These are phyloP conservation scores for Neostapfia colusana DNA, from an alignment of 176 grass and related monocot genomes.

Conservation along the genomic window DNA sequence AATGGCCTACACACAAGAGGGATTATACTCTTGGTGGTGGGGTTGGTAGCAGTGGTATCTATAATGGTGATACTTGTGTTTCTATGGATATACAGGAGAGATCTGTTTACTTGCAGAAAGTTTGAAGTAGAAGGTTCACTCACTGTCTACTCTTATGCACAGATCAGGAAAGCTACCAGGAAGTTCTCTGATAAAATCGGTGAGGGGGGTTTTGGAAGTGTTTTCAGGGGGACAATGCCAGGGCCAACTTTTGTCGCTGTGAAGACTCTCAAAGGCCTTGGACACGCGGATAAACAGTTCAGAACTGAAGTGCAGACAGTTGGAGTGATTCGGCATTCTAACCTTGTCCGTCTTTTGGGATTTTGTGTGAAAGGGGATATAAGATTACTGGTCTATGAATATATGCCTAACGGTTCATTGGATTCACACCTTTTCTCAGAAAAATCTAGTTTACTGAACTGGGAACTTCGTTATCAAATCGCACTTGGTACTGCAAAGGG, in stretches of 20 bases:
- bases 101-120: not conserved
- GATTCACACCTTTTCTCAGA: constrained; percentile 13
- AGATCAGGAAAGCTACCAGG: constrained; percentile 20
- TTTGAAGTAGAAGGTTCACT: constrained; percentile 30
- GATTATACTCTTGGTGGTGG: not conserved
- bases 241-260: not conserved
- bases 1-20: not conserved
- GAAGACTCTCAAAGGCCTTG: constrained; percentile 5
- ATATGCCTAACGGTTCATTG: constrained; percentile 30
- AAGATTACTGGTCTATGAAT: constrained; percentile 27
- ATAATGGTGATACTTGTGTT: not conserved
- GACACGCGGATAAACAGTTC: constrained; percentile 17
- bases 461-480: constrained; percentile 6
- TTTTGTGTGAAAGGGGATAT: constrained; percentile 18
- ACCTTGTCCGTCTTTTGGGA: constrained; percentile 28
- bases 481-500: constrained; percentile 31
- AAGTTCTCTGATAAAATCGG: constrained; percentile 33
- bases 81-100: constrained; percentile 14
- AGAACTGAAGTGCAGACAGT: constrained; percentile 30
- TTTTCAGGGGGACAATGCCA: constrained; percentile 33
- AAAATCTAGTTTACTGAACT: constrained; percentile 1
- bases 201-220: constrained; percentile 30
- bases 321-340: constrained; percentile 13
- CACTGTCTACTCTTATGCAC: constrained; percentile 13
- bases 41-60: not conserved